A percentile compares a stretch with the other conserved stretches of the same genome.
These are phyloP conservation scores for Alternaria sp. DNA, from an alignment of 2,329 filamentous ascomycete genomes.

Conservation along the genomic window DNA sequence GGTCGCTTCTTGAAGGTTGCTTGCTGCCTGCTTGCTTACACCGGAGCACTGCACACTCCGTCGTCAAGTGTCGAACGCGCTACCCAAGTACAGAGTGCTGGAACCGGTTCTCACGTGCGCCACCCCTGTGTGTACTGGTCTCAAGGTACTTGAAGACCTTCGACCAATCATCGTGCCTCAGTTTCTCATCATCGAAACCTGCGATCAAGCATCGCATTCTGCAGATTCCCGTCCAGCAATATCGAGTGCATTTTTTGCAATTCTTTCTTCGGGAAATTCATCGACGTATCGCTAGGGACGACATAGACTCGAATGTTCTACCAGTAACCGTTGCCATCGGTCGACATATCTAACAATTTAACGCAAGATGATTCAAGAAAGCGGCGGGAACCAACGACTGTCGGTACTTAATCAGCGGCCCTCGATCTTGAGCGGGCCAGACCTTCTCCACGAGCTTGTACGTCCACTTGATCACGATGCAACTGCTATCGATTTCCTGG, in stretches of 20 bases:
- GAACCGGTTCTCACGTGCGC: constrained; percentile 32
- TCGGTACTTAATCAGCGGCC: constrained; percentile 64
- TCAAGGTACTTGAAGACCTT: constrained; percentile 17
- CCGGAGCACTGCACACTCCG: constrained; percentile 7
- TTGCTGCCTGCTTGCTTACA: constrained; percentile 1
- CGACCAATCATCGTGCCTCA: constrained; percentile 40
- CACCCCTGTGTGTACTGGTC: constrained; percentile 22
- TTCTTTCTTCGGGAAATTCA: neutral
- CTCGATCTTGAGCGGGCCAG: constrained; percentile 59
- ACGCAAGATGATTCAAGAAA: constrained; percentile 34
- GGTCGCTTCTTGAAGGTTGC: neutral
- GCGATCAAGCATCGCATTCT: constrained; percentile 1
- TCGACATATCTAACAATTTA: constrained; percentile 10
- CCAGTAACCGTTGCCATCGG: neutral
- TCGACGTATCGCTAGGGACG: neutral
- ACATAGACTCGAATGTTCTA: neutral
- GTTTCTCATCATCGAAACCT: constrained; percentile 43
- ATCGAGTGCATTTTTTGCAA: neutral
- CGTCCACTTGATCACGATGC: constrained; percentile 43
- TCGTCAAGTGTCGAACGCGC: constrained; percentile 7
- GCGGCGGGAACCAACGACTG: constrained; percentile 12
- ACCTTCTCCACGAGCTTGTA: constrained; percentile 69
- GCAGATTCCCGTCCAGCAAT: neutral
- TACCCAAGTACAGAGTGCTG: constrained; percentile 8
- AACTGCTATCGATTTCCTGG: constrained; percentile 69